Base-by-base conservation (phyloP, 192 early-diverging fungal species). In the Entophlyctis helioformis region DNA sequence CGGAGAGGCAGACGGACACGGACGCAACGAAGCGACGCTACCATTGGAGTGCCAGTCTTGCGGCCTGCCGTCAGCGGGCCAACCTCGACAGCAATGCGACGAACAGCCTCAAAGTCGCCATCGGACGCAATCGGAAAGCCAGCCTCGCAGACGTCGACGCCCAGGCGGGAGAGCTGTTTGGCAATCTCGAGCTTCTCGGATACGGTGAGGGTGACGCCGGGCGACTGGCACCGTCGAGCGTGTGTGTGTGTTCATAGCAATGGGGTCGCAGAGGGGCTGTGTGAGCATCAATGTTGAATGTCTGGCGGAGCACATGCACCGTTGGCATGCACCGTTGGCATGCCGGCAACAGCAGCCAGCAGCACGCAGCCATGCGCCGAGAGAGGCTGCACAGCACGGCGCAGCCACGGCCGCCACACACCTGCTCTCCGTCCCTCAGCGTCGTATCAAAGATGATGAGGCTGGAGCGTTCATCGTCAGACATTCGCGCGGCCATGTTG, bases 141-240 rank as follows among this genome's bases (percentile, higher is more conserved):
- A 5, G 93, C 93, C 56, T 97, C 93, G 58, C 91, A 78, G 6
- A 97, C 80, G 63, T 97, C 86, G 39, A 97, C 91, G 39, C 93
- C 93, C 25, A 97, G 80, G 37, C 72, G 66, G n/a, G 93, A 88
- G 18, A 97, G 76, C 62, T 90, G 84, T 48, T 77, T 83, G 4
- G 94, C 94, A 45, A 97, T 93, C 59, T 87, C 85, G 33, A 97
- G 66, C 72, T 97, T 97, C 67, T 97, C 94, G 24, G 83, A 81
- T 0, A 76, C 73, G 53, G 80, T 93, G 19, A 97, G 72, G 27
- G 88, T 97, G 21, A 93, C 91, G 49, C 94, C 94, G 1, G 94
- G 94, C 39, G 91, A 93, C 83, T 96, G 66, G 12, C 10, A 12
- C 1, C 24, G 22, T 31, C 43, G 37, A 25, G 16, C 19, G 25